A percentile compares a stretch with the other conserved stretches of the same genome.
Evolutionary conservation across 805 yeast species (phyloP).

Genomic region (Martiniozyma abietophila): DNA sequence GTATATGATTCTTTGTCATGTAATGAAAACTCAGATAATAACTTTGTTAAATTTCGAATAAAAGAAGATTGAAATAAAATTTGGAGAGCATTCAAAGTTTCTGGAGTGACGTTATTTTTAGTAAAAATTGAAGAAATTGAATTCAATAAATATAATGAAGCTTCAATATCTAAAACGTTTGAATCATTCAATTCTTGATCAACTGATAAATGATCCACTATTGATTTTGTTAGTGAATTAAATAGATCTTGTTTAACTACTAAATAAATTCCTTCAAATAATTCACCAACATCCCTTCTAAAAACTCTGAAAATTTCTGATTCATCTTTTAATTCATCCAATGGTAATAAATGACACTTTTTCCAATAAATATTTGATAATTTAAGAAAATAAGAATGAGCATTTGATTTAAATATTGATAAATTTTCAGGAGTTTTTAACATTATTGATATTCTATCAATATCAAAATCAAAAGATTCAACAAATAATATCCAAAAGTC

Average conservation of each 20-base stretch:
- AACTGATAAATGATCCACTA: conserved; percentile 22
- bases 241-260: conserved; percentile 48
- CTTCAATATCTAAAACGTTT: conserved; percentile 37
- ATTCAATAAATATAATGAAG: conserved; percentile 45
- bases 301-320: conserved; percentile 52
- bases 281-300: conserved; percentile 67
- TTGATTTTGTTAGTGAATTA: conserved; percentile 31
- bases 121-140: conserved; percentile 46
- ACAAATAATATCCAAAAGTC: conserved; percentile 64
- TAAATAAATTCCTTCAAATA: conserved; percentile 63
- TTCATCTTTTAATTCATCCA: conserved; percentile 27
- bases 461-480: conserved; percentile 45
- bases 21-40: conserved; percentile 3
- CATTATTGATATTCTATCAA: conserved; percentile 26
- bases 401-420: conserved; percentile 24
- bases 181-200: conserved; percentile 12
- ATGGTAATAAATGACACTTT: conserved; percentile 40
- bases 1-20: conserved; percentile 4
- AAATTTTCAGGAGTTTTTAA: conserved; percentile 26
- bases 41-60: conserved; percentile 10
- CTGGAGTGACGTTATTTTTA: conserved; percentile 23
- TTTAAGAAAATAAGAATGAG: conserved; percentile 34
- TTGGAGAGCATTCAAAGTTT: conserved; percentile 16
- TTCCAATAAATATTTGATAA: conserved; percentile 60
- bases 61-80: conserved; percentile 25